These are phyloP conservation scores for Colletotrichum acutatum DNA, from an alignment of 2,329 filamentous ascomycete species.

Conservation along the genomic window DNA sequence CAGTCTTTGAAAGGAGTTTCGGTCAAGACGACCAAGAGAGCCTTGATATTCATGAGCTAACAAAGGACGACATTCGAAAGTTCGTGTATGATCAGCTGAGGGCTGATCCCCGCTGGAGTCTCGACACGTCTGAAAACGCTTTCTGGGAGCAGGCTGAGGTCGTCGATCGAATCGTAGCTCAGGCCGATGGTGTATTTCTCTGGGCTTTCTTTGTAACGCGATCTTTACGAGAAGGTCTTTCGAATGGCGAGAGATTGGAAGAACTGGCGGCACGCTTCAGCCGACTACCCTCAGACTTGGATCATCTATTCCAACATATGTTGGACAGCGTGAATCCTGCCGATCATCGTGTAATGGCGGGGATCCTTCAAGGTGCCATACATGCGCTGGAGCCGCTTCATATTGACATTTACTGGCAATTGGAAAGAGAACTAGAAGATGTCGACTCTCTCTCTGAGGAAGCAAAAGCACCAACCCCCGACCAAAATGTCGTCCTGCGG, in stretches of 20 bases:
- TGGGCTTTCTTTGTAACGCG: background rate
- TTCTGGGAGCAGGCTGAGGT: background rate
- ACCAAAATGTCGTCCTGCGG: background rate
- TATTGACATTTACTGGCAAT: background rate
- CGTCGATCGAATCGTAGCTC: background rate
- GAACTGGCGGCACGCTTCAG: background rate
- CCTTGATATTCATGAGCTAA: conserved; percentile 43
- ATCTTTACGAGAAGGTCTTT: background rate
- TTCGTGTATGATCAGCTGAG: conserved; percentile 29
- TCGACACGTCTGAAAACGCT: background rate
- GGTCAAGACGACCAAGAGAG: conserved; percentile 12
- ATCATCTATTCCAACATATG: background rate
- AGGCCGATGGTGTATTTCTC: background rate
- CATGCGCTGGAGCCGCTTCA: background rate
- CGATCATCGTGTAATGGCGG: background rate
- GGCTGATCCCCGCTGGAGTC: background rate
- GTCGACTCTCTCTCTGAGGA: background rate
- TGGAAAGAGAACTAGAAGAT: background rate
- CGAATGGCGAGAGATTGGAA: background rate
- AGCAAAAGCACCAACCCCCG: background rate
- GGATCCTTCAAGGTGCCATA: background rate
- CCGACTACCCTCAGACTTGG: background rate
- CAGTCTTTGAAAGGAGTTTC: conserved; percentile 42
- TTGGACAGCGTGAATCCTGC: background rate
- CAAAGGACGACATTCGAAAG: conserved; percentile 41